Base-by-base conservation (phyloP, 2,329 filamentous ascomycete genomes). In the Exophiala sp. region DNA sequence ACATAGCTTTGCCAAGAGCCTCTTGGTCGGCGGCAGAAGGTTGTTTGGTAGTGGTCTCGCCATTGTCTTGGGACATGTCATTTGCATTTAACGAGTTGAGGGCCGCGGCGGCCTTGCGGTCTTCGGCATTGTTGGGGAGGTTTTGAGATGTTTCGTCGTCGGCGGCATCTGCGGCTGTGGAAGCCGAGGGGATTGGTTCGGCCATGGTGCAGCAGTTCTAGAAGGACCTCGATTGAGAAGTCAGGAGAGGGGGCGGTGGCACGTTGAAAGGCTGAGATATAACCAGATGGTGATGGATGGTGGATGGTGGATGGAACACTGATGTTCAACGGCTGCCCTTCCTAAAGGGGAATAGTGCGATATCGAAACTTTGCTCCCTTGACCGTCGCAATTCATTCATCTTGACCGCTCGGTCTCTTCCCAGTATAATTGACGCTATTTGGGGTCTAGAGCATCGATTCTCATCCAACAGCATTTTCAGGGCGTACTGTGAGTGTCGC, bases 41-140 rank as follows among this genome's bases (percentile, higher is more conserved):
- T 42, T 66, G 53, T 43, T 56, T 59, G 16, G 48, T 63, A 1
- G 60, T 45, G 9, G 53, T 51, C 35, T 64, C 64, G 10, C 60
- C 57, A 23, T 67, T 66, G 8, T 68, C 64, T 21, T 62, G 59
- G 5, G 61, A 64, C 44, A 70, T 66, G 41, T 66, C 68, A 46
- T 66, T 70, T 10, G 65, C 64, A 53, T 73, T 68, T 30, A 75
- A 68, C 29, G 72, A 66, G 52, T 70, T 72, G 43, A 75, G 70
- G 7, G 73, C 73, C 11, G 71, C 73, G 14, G 72, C 73, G 9
- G 73, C 71, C 62, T 73, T 74, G 59, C 73, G 73, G 61, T 74
- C 73, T 65, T 75, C 73, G 23, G 71, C 71, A 54, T 70, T 71
- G 29, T 66, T 63, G 35, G 72, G 70, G 38, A 67, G 62, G 30